A percentile compares a stretch with the other conserved stretches of the same genome.
These are phyloP conservation scores for Aspergillus texensis DNA, from an alignment of 2,329 filamentous ascomycete species.

Conservation along the genomic window DNA sequence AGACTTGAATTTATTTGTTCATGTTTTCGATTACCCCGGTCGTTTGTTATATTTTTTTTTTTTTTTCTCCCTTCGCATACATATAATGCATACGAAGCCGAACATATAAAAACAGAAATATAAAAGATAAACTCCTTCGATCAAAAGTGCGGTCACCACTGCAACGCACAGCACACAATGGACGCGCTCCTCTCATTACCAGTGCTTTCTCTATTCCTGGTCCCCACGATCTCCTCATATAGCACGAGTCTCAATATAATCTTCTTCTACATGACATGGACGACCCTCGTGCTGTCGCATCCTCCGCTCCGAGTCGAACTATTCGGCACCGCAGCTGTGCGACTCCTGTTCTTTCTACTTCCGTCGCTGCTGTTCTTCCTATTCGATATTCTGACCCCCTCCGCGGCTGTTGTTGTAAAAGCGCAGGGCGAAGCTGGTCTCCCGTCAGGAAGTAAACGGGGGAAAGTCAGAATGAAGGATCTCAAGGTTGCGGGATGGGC, in stretches of 20 bases:
- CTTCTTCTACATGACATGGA: slow-evolving; percentile 91
- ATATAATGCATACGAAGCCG: neutral
- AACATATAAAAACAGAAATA: neutral
- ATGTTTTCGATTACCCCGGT: neutral
- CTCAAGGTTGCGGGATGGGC: slow-evolving; percentile 58
- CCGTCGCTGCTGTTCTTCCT: slow-evolving; percentile 73
- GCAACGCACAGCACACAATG: slow-evolving; percentile 42
- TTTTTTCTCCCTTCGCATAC: no score
- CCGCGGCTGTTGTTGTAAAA: slow-evolving; percentile 70
- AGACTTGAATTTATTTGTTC: neutral
- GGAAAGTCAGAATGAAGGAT: slow-evolving; percentile 44
- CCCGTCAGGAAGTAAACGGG: slow-evolving; percentile 43
- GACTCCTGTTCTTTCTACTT: slow-evolving; percentile 69
- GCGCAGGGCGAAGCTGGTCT: slow-evolving; percentile 60
- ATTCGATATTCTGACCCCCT: slow-evolving; percentile 72
- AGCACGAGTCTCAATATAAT: slow-evolving; percentile 79
- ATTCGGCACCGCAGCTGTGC: slow-evolving; percentile 68
- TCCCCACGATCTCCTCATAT: slow-evolving; percentile 61
- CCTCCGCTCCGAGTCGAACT: slow-evolving; percentile 75
- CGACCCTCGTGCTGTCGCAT: slow-evolving; percentile 77
- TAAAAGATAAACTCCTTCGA: neutral
- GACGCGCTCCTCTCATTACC: slow-evolving; percentile 52
- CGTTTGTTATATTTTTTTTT: neutral
- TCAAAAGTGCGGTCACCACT: neutral
- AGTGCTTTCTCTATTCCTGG: slow-evolving; percentile 30